Evolutionary conservation across 2,329 filamentous ascomycete genomes (phyloP), one percentile per base, ranked within the genome.

Genomic region (Tolypocladium guangdongense): DNA sequence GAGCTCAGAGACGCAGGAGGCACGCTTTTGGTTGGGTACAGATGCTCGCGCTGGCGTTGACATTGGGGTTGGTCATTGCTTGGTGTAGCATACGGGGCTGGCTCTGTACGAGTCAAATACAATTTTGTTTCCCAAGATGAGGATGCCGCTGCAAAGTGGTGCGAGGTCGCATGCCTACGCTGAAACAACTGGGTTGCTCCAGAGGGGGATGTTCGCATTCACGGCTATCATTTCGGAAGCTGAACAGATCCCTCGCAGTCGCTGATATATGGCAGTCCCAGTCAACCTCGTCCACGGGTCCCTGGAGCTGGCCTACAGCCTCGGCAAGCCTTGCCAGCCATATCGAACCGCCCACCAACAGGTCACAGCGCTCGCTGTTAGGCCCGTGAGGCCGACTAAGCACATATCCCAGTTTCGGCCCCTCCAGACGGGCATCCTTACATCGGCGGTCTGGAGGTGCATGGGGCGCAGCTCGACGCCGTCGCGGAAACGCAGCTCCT

Each of bases 381-480:
- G 16, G 16, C 41, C 24, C 3, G 41, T 30, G 24, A 45, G 41
- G 24, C 41, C 16, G 16, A 30, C 24, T 16, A 45, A 30, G 24
- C 41, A 45, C 60, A 73, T 56, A 52, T 74, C 71, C 70, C 65
- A 69, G 52, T 74, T 74, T 43, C 61, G 64, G 0, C 66, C 68
- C 48, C 66, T 68, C 62, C 65, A 73, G 6, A 54, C 39, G 0
- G 70, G 62, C 70, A 75, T 75, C 18, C 72, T 63, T 56, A 64
- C 64, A 55, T 74, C 71, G 0, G 72, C 71, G 2, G 71, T 74
- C 59, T 75, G 68, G 12, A 74, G 60, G 55, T 75, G 71, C 68
- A 73, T 73, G 2, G 24, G 41, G 16, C 41, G 41, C 7, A 45
- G 41, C 41, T 45, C 41, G 41, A 32, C 7, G 16, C 41, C 41